These are phyloP conservation scores for Persicaria maculosa DNA, from an alignment of 148 eudicot genomes.

Conservation along the genomic window DNA sequence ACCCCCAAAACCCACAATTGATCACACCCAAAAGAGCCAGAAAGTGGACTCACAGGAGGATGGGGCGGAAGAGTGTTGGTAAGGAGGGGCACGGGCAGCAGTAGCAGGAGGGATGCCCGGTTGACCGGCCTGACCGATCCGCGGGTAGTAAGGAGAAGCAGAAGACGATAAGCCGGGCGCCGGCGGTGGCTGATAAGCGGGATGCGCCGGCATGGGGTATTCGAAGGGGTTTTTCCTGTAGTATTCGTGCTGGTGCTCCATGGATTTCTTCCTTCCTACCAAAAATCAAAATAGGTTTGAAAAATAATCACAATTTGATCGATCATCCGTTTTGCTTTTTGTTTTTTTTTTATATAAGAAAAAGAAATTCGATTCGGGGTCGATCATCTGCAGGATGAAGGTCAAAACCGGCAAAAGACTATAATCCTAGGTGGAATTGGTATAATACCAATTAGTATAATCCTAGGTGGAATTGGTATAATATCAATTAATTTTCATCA, in stretches of 20 bases:
- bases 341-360: neutral
- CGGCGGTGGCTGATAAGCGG: neutral
- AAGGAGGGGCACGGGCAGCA: constrained; percentile 31
- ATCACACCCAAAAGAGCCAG: neutral
- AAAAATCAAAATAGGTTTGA: neutral
- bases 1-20: neutral
- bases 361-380: no score
- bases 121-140: constrained; percentile 33
- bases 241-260: constrained; percentile 29
- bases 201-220: constrained; percentile 24
- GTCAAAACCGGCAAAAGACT: no score
- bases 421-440: no score
- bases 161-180: constrained; percentile 16
- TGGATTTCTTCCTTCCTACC: constrained; percentile 14
- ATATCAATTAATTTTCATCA: no score
- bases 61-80: constrained; percentile 24
- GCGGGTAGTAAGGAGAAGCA: constrained; percentile 33
- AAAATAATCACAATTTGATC: neutral
- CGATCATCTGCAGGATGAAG: neutral
- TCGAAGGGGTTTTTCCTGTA: constrained; percentile 23
- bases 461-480: no score
- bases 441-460: no score
- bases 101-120: constrained; percentile 16
- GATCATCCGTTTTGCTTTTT: neutral
- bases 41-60: constrained; percentile 22